Percentiles rank a stretch among this genome's conserved stretches.
These are phyloP conservation scores for Scutellaria baicalensis DNA, from an alignment of 257 asterid genomes.

Conservation along the genomic window DNA sequence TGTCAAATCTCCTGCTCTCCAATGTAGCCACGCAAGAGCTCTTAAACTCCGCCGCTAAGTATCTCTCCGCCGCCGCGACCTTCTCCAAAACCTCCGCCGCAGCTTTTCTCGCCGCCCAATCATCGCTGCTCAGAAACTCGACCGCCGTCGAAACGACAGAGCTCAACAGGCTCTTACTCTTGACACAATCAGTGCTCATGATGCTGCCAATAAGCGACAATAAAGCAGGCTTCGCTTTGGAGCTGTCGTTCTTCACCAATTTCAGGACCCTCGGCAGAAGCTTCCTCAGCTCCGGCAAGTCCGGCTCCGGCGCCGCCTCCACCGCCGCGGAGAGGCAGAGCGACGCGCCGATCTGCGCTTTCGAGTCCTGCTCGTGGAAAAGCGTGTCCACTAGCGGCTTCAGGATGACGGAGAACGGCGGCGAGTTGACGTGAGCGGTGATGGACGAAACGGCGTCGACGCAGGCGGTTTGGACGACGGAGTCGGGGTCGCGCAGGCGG, in stretches of 20 bases:
- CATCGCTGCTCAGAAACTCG: slow-evolving; percentile 60
- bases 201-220: slow-evolving; percentile 47
- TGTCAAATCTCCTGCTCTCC: slow-evolving; percentile 68
- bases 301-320: slow-evolving; percentile 68
- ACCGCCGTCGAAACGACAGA: slow-evolving; percentile 37
- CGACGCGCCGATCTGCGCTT: slow-evolving; percentile 73
- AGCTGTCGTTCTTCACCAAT: slow-evolving; percentile 45
- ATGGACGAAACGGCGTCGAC: slow-evolving; percentile 64
- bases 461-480: slow-evolving; percentile 74
- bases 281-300: slow-evolving; percentile 49
- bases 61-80: slow-evolving; percentile 40
- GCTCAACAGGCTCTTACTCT: slow-evolving; percentile 27
- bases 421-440: slow-evolving; percentile 46
- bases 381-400: slow-evolving; percentile 64
- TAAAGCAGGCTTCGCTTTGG: slow-evolving; percentile 62
- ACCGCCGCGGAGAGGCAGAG: slow-evolving; percentile 77
- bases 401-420: slow-evolving; percentile 47
- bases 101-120: slow-evolving; percentile 80
- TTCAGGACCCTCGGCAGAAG: slow-evolving; percentile 52
- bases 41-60: slow-evolving; percentile 37
- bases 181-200: slow-evolving; percentile 45
- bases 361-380: slow-evolving; percentile 70
- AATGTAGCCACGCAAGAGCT: slow-evolving; percentile 44
- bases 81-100: slow-evolving; percentile 77
- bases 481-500: slow-evolving; percentile 79